A percentile compares a stretch with the other conserved stretches of the same genome.
Conservation (phyloP, 2,329 filamentous ascomycete genomes). For the Alternaria infectoria region DNA sequence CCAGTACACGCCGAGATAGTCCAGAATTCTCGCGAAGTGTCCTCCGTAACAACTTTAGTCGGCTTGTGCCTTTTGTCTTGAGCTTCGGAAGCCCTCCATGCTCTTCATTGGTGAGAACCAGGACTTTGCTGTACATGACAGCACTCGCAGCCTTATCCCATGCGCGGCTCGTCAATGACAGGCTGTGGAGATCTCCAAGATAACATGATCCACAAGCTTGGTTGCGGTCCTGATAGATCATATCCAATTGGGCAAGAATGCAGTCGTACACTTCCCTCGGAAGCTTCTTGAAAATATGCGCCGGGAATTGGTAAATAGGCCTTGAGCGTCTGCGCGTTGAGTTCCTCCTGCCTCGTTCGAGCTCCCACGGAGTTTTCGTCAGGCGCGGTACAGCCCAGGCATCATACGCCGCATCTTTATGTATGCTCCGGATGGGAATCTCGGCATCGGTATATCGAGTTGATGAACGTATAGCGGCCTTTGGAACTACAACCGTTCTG, state of each 20-base stretch:
- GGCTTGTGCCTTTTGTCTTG: constrained; percentile 57
- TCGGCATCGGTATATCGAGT: not conserved
- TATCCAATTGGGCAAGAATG: constrained; percentile 59
- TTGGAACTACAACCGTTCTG: constrained; percentile 2
- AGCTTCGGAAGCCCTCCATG: constrained; percentile 39
- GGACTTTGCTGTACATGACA: constrained; percentile 59
- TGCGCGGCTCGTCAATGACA: constrained; percentile 61
- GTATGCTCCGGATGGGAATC: not conserved
- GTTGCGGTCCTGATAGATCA: constrained; percentile 47
- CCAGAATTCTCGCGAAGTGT: constrained; percentile 59
- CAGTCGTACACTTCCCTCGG: constrained; percentile 63
- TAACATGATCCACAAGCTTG: constrained; percentile 60
- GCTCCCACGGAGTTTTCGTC: constrained; percentile 49
- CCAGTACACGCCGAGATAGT: constrained; percentile 60
- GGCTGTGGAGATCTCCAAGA: constrained; percentile 59
- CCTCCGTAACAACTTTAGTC: constrained; percentile 61
- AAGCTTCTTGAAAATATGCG: constrained; percentile 53
- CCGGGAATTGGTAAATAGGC: constrained; percentile 24
- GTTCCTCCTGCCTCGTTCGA: constrained; percentile 40
- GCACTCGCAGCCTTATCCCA: constrained; percentile 62
- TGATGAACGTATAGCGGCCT: not conserved
- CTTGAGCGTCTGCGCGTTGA: constrained; percentile 39
- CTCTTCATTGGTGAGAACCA: constrained; percentile 55
- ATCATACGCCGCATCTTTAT: not conserved
- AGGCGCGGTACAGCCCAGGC: constrained; percentile 26